Evolutionary conservation across 768 basidiomycete genomes (phyloP).

Genomic region (Lactarius pseudohatsudake): DNA sequence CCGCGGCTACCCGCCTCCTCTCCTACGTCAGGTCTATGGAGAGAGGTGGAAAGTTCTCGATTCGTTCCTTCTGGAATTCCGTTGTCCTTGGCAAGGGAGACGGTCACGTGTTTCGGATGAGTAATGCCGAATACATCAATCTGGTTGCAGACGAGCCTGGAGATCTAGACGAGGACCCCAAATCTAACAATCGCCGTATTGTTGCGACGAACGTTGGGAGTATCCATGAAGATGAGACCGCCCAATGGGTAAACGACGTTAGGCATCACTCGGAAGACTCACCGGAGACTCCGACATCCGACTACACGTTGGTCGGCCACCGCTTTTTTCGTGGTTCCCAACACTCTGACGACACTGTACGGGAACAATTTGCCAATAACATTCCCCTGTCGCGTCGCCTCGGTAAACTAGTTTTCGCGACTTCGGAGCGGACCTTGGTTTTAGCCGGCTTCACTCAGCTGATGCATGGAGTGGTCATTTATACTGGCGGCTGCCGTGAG

Average conservation of each 20-base stretch:
- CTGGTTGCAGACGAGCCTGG: slow-evolving; percentile 56
- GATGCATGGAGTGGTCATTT: slow-evolving; percentile 71
- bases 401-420: slow-evolving; percentile 50
- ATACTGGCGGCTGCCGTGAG: slow-evolving; percentile 84
- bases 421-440: slow-evolving; percentile 62
- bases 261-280: slow-evolving; percentile 42
- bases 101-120: slow-evolving; percentile 21
- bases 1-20: slow-evolving; percentile 50
- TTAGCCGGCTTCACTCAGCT: slow-evolving; percentile 68
- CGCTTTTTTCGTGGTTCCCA: slow-evolving; percentile 43
- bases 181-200: slow-evolving; percentile 29
- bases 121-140: slow-evolving; percentile 54
- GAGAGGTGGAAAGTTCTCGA: slow-evolving; percentile 41
- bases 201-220: slow-evolving; percentile 21
- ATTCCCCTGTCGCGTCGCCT: slow-evolving; percentile 40
- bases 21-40: slow-evolving; percentile 43
- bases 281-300: slow-evolving; percentile 49
- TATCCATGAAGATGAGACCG: slow-evolving; percentile 40
- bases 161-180: slow-evolving; percentile 51
- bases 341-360: slow-evolving; percentile 60
- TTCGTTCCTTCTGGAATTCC: slow-evolving; percentile 55
- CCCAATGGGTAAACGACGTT: slow-evolving; percentile 55
- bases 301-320: slow-evolving; percentile 51
- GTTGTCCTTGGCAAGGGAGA: slow-evolving; percentile 53
- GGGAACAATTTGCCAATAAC: slow-evolving; percentile 36